These are phyloP conservation scores for Skeletonema grethae DNA, from an alignment of 108 stramenopile genomes.

Conservation along the genomic window DNA sequence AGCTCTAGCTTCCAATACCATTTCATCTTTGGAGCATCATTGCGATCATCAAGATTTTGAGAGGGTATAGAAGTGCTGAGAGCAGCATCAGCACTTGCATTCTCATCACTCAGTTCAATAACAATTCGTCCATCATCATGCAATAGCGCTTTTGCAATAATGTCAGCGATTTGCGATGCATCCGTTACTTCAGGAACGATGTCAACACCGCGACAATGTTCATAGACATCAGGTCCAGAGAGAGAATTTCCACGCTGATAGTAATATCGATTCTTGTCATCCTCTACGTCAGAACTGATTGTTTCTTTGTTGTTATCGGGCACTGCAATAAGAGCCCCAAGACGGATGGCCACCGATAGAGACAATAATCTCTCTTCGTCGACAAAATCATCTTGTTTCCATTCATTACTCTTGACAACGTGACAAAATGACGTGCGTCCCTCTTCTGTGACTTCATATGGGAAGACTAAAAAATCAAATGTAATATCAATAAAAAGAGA, in stretches of 20 bases:
- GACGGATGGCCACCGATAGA: neutral
- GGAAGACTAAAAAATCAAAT: conserved; percentile 5
- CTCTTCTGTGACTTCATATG: conserved; percentile 2
- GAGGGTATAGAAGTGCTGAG: neutral
- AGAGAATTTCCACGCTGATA: conserved; percentile 4
- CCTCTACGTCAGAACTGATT: neutral
- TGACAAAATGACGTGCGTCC: neutral
- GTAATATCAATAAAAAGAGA: neutral
- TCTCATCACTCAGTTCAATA: neutral
- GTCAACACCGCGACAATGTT: neutral
- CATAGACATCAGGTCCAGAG: neutral
- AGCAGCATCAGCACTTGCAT: neutral
- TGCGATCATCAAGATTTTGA: neutral
- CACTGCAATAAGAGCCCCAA: conserved; percentile 4
- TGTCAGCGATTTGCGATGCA: conserved; percentile 2
- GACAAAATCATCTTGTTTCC: neutral
- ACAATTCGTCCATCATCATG: neutral
- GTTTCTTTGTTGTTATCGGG: neutral
- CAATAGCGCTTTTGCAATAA: neutral
- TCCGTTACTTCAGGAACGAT: neutral
- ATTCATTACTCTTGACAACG: conserved; percentile 3
- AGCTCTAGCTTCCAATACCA: neutral
- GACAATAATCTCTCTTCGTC: neutral
- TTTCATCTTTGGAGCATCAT: neutral
- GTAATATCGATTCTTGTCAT: neutral